Conservation (phyloP, 768 basidiomycete species). For the Lanmaoa rubissima region DNA sequence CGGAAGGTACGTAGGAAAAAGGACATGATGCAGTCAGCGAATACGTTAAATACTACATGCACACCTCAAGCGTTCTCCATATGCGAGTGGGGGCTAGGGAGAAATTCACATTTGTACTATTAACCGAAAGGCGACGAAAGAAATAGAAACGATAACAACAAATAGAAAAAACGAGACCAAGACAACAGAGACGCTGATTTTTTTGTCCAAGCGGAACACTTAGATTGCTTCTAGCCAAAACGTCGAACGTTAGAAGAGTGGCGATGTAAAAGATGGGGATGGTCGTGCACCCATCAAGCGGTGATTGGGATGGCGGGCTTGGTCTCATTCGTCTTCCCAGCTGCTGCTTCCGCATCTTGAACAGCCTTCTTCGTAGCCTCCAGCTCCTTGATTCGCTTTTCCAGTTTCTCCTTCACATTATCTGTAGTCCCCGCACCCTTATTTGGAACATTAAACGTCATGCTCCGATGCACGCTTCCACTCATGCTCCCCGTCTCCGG, state of each 20-base stretch:
- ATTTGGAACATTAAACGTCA: slow-evolving; percentile 58
- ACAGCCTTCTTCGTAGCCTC: slow-evolving; percentile 71
- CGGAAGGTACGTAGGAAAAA: slow-evolving; percentile 11
- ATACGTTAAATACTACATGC: slow-evolving; percentile 24
- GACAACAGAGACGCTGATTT: slow-evolving; percentile 14
- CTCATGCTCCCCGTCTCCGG: slow-evolving; percentile 70
- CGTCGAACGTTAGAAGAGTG: not conserved
- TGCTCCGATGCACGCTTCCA: slow-evolving; percentile 64
- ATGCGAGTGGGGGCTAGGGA: slow-evolving; percentile 3
- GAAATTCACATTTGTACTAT: slow-evolving; percentile 12
- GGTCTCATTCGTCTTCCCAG: slow-evolving; percentile 58
- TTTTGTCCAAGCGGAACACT: slow-evolving; percentile 13
- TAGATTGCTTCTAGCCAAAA: slow-evolving; percentile 13
- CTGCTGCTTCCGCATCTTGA: slow-evolving; percentile 59
- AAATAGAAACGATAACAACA: slow-evolving; percentile 20
- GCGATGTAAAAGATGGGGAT: not conserved
- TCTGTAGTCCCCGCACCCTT: slow-evolving; percentile 23
- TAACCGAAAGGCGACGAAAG: not conserved
- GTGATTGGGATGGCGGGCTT: slow-evolving; percentile 44
- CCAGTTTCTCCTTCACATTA: slow-evolving; percentile 48
- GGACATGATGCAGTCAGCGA: slow-evolving; percentile 8
- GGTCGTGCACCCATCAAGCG: slow-evolving; percentile 21
- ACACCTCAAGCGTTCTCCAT: slow-evolving; percentile 15
- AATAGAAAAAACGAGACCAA: slow-evolving; percentile 13
- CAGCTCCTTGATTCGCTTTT: slow-evolving; percentile 58